Evolutionary conservation across 129 eudicot genomes (phyloP).

Genomic region (sunflower (Helianthus annuus)): DNA sequence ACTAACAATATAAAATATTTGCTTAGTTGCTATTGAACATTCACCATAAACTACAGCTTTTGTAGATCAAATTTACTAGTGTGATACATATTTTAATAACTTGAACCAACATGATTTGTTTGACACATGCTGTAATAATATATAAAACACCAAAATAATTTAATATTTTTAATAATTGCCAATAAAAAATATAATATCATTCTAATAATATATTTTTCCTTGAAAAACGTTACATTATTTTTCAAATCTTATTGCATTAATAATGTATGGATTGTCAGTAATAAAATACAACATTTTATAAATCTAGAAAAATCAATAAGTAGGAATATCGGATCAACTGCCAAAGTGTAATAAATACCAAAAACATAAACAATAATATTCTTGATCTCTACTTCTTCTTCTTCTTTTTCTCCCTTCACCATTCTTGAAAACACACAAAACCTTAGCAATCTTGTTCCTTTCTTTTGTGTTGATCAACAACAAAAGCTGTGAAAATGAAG

Average conservation of each 20-base stretch:
- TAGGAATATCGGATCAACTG: conserved; percentile 36
- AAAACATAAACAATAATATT: conserved; percentile 16
- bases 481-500: neutral
- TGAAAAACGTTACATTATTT: neutral
- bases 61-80: too few species aligned
- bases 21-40: neutral
- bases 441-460: conserved; percentile 1
- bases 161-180: neutral
- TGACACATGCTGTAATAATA: neutral
- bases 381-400: conserved; percentile 4
- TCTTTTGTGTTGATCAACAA: neutral
- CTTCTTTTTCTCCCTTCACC: neutral
- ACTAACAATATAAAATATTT: neutral
- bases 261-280: conserved; percentile 15
- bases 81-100: neutral
- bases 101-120: neutral
- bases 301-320: neutral
- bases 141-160: neutral
- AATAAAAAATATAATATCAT: neutral
- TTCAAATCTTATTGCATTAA: neutral
- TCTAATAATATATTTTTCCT: neutral
- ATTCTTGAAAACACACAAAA: conserved; percentile 7
- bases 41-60: neutral
- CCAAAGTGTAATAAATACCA: conserved; percentile 34
- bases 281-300: neutral